phyloP scores from a whole-genome alignment of 768 basidiomycete genomes.

The Lactifluus pinguis region DNA sequence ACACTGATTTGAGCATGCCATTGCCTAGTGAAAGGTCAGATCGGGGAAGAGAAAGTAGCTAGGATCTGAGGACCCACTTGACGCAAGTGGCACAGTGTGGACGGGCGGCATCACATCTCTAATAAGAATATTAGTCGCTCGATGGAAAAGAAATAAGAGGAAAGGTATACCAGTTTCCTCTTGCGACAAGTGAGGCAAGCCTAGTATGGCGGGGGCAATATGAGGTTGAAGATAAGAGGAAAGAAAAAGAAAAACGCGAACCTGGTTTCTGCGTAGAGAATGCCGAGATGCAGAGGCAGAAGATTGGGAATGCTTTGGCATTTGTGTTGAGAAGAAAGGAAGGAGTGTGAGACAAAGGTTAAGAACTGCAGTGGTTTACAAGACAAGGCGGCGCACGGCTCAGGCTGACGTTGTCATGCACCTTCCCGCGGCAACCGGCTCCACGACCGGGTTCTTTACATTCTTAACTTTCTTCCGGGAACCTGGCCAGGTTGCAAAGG shows the following conservation, averaged over 20 bases:
- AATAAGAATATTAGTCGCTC: constrained; percentile 24
- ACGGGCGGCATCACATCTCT: constrained; percentile 87
- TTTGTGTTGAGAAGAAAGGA: constrained; percentile 23
- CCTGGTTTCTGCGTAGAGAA: constrained; percentile 75
- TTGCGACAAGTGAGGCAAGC: constrained; percentile 78
- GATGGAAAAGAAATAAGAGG: neutral
- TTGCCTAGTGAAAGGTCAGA: constrained; percentile 38
- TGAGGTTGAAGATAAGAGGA: neutral
- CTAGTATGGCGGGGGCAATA: constrained; percentile 30
- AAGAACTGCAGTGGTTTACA: neutral
- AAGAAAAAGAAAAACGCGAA: constrained; percentile 20
- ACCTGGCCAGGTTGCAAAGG: neutral
- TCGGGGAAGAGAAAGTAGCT: neutral
- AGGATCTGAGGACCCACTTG: constrained; percentile 42
- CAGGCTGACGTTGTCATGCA: constrained; percentile 8
- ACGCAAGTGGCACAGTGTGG: constrained; percentile 81
- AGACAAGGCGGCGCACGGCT: neutral
- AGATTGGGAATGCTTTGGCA: constrained; percentile 57
- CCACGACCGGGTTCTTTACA: neutral
- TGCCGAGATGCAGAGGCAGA: constrained; percentile 34
- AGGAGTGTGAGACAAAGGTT: neutral
- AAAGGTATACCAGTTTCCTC: constrained; percentile 60
- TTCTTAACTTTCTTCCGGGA: neutral
- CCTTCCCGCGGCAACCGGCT: neutral
- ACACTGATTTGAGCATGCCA: constrained; percentile 79